Evolutionary conservation across 495 filamentous ascomycete species (phyloP), one percentile per base, ranked within the genome.

Genomic region (Penicillium atrosanguineum): DNA sequence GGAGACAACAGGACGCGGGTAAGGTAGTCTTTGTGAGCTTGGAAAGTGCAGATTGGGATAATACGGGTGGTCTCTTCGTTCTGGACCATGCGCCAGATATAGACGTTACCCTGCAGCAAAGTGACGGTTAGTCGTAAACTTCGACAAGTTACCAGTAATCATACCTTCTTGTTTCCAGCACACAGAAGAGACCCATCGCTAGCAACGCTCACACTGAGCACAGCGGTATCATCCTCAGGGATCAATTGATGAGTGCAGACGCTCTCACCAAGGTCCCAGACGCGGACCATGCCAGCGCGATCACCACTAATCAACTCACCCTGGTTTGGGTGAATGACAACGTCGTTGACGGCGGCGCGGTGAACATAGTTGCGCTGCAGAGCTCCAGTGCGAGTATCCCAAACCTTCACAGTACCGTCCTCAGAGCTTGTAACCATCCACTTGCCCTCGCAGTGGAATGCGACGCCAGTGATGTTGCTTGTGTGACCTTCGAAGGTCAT

Each of bases 381-480:
- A 41, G 79, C 87, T 19, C 90, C 95, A 6, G 80, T 87, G 21
- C 95, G 81, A 7, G 93, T 97, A 68, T 98, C 95, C 94, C 94
- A 98, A 42, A 98, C 95, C 78, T 97, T 97, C 57, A 98, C 93
- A 7, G 91, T 95, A 44, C 92, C 89, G 62, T 98, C 94, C 68
- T 98, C 94, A 36, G 90, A 95, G 71, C 89, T 94, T 4, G 94
- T 98, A n/a, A 97, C 93, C 91, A 98, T 97, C 94, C 94, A 98
- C 72, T 97, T 97, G 11, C 91, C 91, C 67, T 98, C 94, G 62
- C 91, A 96, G 69, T 98, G 94, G 65, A 97, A 98, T 21, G 91
- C 94, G 23, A 98, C 87, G 4, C 95, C 94, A 0, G 94, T 98
- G 66, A 98, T 84, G 60, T 98, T 98, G 58, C 84, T 87, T 15